phyloP scores from a whole-genome alignment of 768 basidiomycete genomes.

The Lentinula guzmanii region DNA sequence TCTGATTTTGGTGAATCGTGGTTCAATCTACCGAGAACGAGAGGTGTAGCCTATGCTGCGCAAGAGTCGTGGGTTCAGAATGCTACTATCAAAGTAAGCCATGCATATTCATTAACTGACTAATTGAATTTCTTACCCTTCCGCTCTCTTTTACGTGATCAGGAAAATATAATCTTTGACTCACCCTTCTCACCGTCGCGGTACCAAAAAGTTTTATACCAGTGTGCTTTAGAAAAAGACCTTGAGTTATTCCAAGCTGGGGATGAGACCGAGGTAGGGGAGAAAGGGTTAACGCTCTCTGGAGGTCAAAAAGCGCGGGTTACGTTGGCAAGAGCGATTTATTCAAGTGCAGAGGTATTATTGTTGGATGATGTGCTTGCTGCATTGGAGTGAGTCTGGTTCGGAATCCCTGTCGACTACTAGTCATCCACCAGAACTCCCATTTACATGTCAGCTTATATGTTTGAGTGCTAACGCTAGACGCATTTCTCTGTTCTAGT shows the following conservation, averaged over 20 bases:
- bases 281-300: slow-evolving; percentile 49
- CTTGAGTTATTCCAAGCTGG: slow-evolving; percentile 66
- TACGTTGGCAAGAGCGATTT: slow-evolving; percentile 39
- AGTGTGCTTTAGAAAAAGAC: slow-evolving; percentile 71
- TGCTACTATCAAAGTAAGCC: slow-evolving; percentile 56
- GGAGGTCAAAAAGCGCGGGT: slow-evolving; percentile 39
- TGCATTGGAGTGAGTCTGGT: slow-evolving; percentile 29
- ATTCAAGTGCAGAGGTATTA: slow-evolving; percentile 49
- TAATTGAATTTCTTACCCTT: not conserved
- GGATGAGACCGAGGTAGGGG: slow-evolving; percentile 66
- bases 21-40: slow-evolving; percentile 63
- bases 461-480: too few relatives aligned
- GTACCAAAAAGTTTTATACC: slow-evolving; percentile 71
- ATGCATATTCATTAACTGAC: not conserved
- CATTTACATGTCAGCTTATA: slow-evolving; percentile 11
- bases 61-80: slow-evolving; percentile 88
- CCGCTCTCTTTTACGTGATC: not conserved
- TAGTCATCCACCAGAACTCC: slow-evolving; percentile 11
- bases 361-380: slow-evolving; percentile 9
- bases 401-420: slow-evolving; percentile 24
- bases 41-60: slow-evolving; percentile 73
- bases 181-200: slow-evolving; percentile 66
- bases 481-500: slow-evolving; percentile 27
- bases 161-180: slow-evolving; percentile 83
- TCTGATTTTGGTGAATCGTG: slow-evolving; percentile 40